Base-by-base conservation (phyloP, 129 eudicot species). In the Arctium minus region DNA sequence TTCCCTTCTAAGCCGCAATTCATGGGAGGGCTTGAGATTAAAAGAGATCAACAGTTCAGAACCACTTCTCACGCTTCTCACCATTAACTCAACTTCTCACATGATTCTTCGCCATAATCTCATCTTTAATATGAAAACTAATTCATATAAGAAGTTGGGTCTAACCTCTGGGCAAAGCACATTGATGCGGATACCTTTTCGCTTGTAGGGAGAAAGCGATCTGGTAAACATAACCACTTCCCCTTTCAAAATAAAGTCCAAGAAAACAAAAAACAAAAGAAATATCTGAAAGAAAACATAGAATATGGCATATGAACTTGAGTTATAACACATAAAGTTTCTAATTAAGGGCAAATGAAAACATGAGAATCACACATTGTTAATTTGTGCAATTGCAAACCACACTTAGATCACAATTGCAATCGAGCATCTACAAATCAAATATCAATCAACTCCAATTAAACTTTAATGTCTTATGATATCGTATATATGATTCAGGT, bases 91-190 rank as follows among this genome's bases (percentile, higher is more conserved):
- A 22, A 22, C 27, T 22, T 22, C 27, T 22, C 27, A 22, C 27
- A 22, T 22, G 27, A 22, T 22, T 22, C 27, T 22, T 22, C 27
- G 27, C 27, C 27, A 62, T 56, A 2, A 56, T 72, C 32, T 13
- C 5, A 8, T 72, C 18, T 75, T 46, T 68, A 46, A n/a, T 31
- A 37, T 32, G 8, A 27, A 76, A 35, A 67, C 65, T 29, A 44
- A 33, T 22, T 15, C 44, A 2, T 48, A 71, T 67, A 50, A 77
- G 79, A 62, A 78, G 31, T 53, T 29, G 18, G 50, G 79, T 56
- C 84, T 87, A 78, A 96, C 99, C 94, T 96, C 99, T 62, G 99
- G 99, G 87, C 99, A 96, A 81, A 96, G 97, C 36, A 90, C 95
- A 82, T 96, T 96, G 70, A 92, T 65, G 15, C 99, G 97, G 37